These are phyloP conservation scores for Phytopythium cucurbitacearum DNA, from an alignment of 352 stramenopile genomes.

Conservation along the genomic window DNA sequence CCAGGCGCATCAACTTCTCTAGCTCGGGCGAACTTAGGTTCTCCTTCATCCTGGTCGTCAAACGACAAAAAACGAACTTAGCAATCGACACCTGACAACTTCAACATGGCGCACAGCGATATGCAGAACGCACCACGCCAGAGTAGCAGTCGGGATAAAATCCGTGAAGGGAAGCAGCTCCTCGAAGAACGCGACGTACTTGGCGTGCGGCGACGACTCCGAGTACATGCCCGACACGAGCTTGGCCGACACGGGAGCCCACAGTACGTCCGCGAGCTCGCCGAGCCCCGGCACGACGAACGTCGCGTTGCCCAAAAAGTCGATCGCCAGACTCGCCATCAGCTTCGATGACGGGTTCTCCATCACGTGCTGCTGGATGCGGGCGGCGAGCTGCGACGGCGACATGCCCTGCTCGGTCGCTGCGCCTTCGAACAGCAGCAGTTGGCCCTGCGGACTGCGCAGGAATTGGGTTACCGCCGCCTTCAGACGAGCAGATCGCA, in stretches of 20 bases:
- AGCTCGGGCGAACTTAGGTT: slow-evolving; percentile 43
- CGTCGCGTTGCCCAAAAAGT: slow-evolving; percentile 85
- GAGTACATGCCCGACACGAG: slow-evolving; percentile 92
- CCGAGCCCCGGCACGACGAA: slow-evolving; percentile 87
- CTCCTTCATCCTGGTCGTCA: slow-evolving; percentile 43
- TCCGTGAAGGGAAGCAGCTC: slow-evolving; percentile 94
- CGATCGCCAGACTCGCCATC: slow-evolving; percentile 78
- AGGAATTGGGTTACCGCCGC: slow-evolving; percentile 34
- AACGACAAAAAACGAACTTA: neutral
- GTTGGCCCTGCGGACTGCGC: slow-evolving; percentile 49
- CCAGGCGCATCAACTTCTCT: slow-evolving; percentile 13
- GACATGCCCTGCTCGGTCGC: slow-evolving; percentile 26
- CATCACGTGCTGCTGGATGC: slow-evolving; percentile 39
- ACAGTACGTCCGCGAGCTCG: slow-evolving; percentile 89
- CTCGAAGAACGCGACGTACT: slow-evolving; percentile 84
- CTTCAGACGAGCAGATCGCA: slow-evolving; percentile 45
- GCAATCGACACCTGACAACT: neutral
- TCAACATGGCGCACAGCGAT: slow-evolving; percentile 1
- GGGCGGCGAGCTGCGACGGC: slow-evolving; percentile 22
- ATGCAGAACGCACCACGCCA: slow-evolving; percentile 73
- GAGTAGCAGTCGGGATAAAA: slow-evolving; percentile 91
- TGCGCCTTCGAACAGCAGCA: slow-evolving; percentile 54
- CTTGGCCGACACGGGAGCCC: slow-evolving; percentile 88
- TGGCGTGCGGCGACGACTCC: slow-evolving; percentile 72
- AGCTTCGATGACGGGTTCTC: slow-evolving; percentile 54